These are phyloP conservation scores for Sporothrix schenckii DNA, from an alignment of 2,329 filamentous ascomycete species.

Conservation along the genomic window DNA sequence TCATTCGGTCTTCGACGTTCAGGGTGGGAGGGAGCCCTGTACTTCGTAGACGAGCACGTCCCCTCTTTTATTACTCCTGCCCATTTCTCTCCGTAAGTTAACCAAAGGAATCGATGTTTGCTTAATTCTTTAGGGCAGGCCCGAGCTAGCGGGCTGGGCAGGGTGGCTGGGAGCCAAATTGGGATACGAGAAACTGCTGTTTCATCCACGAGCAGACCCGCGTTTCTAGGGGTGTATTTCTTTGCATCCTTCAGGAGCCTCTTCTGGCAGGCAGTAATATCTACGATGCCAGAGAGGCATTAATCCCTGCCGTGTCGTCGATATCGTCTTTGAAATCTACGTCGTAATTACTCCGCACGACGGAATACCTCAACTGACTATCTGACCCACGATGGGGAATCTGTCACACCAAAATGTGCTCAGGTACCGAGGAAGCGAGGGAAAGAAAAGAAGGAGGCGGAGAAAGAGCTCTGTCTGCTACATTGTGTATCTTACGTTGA, in stretches of 20 bases:
- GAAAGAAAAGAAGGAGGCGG: not conserved
- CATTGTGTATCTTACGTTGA: not conserved
- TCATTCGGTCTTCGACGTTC: not conserved
- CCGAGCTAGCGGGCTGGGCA: slow-evolving; percentile 17
- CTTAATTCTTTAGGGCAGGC: slow-evolving; percentile 6
- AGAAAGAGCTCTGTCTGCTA: not conserved
- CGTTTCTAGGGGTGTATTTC: slow-evolving; percentile 29
- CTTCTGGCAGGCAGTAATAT: not conserved
- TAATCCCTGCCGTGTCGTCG: not conserved
- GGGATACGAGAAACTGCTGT: slow-evolving; percentile 52
- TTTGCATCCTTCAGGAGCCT: not conserved
- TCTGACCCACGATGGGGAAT: not conserved
- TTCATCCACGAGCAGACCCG: slow-evolving; percentile 45
- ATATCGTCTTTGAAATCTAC: not conserved
- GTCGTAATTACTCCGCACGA: too few relatives aligned
- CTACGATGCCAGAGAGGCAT: slow-evolving; percentile 1
- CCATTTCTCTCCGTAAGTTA: not conserved
- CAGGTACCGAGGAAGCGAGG: not conserved
- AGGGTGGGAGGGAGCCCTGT: not conserved
- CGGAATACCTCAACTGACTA: not conserved
- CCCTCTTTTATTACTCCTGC: not conserved
- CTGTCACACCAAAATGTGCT: slow-evolving; percentile 16
- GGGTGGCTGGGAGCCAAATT: slow-evolving; percentile 42
- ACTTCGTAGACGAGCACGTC: not conserved
- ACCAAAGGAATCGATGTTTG: not conserved